Percentiles rank a stretch among this genome's conserved stretches.
Evolutionary conservation across 1,284 basidiomycete genomes (phyloP).

Genomic region (Mycosarcoma maydis): DNA sequence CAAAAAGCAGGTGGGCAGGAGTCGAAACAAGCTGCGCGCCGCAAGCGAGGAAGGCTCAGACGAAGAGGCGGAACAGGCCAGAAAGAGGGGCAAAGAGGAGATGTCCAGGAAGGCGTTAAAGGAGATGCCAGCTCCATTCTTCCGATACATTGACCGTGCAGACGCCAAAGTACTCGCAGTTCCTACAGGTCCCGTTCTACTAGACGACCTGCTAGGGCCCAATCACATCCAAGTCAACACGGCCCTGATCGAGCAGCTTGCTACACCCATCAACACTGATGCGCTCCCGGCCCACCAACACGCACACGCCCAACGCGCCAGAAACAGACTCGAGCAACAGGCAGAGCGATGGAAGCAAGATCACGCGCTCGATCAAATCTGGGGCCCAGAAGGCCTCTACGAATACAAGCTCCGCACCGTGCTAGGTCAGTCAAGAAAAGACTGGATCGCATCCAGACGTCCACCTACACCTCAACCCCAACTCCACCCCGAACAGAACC

Average conservation of each 20-base stretch:
- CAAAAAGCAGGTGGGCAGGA: conserved; percentile 73
- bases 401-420: conserved; percentile 36
- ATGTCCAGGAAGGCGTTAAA: conserved; percentile 33
- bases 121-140: conserved; percentile 39
- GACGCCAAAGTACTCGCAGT: conserved; percentile 31
- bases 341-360: conserved; percentile 19
- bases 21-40: conserved; percentile 47
- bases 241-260: conserved; percentile 28
- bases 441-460: conserved; percentile 29
- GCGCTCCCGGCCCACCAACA: conserved; percentile 7
- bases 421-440: conserved; percentile 24
- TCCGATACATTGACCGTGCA: conserved; percentile 22
- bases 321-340: conserved; percentile 17
- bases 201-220: conserved; percentile 13
- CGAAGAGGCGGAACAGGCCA: conserved; percentile 21
- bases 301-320: conserved; percentile 7
- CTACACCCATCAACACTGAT: conserved; percentile 1
- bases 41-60: conserved; percentile 29
- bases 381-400: conserved; percentile 45
- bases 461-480: too few species aligned
- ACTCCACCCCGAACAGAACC: conserved; percentile 14
- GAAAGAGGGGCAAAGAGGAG: conserved; percentile 22
- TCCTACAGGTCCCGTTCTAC: conserved; percentile 15
- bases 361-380: conserved; percentile 20
- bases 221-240: conserved; percentile 24